Conservation (phyloP, 257 asterid species). For the Ilex asprella region DNA sequence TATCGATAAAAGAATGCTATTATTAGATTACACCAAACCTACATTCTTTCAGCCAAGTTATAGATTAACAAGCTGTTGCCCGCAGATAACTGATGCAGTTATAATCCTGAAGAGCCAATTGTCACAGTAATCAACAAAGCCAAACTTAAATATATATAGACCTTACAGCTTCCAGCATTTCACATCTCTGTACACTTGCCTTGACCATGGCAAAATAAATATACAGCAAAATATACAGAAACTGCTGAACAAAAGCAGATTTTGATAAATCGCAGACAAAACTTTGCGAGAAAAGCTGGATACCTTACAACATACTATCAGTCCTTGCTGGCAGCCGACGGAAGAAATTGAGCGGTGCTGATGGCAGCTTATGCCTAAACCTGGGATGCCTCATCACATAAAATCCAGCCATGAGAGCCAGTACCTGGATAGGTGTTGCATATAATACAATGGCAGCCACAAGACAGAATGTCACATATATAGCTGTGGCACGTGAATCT, state of each 20-base stretch:
- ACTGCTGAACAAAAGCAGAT: not conserved
- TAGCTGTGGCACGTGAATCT: slow-evolving; percentile 76
- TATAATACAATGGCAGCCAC: slow-evolving; percentile 54
- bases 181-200: not conserved
- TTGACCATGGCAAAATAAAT: not conserved
- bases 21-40: too few species aligned
- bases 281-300: slow-evolving; percentile 1
- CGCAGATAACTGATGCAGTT: too few species aligned
- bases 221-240: not conserved
- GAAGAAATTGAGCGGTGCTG: slow-evolving; percentile 70
- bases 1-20: too few species aligned
- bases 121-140: too few species aligned
- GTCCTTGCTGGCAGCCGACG: slow-evolving; percentile 81
- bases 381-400: slow-evolving; percentile 82
- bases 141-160: too few species aligned
- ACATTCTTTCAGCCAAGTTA: too few species aligned
- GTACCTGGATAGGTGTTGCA: slow-evolving; percentile 49
- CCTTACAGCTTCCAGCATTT: not conserved
- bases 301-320: slow-evolving; percentile 65
- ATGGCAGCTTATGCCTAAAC: slow-evolving; percentile 63
- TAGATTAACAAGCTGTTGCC: too few species aligned
- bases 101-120: too few species aligned
- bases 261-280: slow-evolving; percentile 10
- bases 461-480: slow-evolving; percentile 57
- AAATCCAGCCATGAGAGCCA: slow-evolving; percentile 39